Evolutionary conservation across 164 flowering plant genomes (phyloP), one percentile per base, ranked within the genome.

Genomic region (grape (Vitis vinifera)): DNA sequence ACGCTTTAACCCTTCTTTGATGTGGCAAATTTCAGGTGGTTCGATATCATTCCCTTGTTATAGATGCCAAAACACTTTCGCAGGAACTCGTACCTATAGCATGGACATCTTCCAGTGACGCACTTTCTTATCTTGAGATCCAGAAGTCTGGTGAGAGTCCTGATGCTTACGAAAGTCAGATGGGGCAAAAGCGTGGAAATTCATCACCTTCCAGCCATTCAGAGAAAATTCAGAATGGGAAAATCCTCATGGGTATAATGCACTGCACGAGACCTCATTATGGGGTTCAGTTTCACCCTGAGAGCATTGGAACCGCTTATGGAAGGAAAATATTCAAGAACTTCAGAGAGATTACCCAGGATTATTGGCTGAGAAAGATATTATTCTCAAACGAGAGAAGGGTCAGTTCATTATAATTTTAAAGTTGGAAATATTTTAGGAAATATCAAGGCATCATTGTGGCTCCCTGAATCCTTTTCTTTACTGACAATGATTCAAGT

Each of bases 281-380:
- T 76, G 99, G 99, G 73, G 81, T 94, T 66, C 88, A 95, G 99
- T 95, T 95, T 78, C 99, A 95, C 74, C 99, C 99, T 3, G 99
- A 95, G 79, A 95, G 99, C 72, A 74, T 95, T 68, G 99, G 97
- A 58, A 95, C 99, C 51, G 72, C 66, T 70, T 76, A 89, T 68
- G 99, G 99, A 60, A 89, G 86, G 71, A 78, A 84, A 76, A 81
- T 95, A 75, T 91, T 95, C 69, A 77, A 87, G 71, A 96, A 96
- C 75, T 96, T 96, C 78, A 83, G 83, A 70, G 87, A 88, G 62
- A 85, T 91, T 29, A 96, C 99, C 12, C 73, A 81, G 16, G 94
- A 93, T 67, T 86, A 93, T 72, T 93, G 89, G 97, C 63, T 23
- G 53, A 72, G 75, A 37, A 75, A 78, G 59, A 65, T 86, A 55